Evolutionary conservation across 1,284 basidiomycete species (phyloP).

Genomic region (Cryptococcus wingfieldii): DNA sequence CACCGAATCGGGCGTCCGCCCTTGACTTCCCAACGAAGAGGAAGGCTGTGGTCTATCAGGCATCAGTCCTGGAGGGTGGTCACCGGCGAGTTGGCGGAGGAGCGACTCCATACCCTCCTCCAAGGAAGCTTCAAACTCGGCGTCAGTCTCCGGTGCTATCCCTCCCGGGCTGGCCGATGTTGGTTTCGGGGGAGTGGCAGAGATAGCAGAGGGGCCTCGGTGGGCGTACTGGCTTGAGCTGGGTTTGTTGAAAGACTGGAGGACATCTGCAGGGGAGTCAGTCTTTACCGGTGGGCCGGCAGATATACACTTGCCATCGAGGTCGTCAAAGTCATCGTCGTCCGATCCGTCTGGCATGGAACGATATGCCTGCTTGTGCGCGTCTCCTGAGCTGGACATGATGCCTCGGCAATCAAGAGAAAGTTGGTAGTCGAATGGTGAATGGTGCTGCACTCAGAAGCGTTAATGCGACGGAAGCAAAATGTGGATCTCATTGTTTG

Average conservation of each 20-base stretch:
- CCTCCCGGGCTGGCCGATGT: slow-evolving; percentile 10
- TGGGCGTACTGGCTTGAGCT: slow-evolving; percentile 1
- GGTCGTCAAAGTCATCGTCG: slow-evolving; percentile 44
- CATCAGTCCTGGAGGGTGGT: slow-evolving; percentile 44
- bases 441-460: too few relatives aligned
- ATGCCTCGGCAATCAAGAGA: too few relatives aligned
- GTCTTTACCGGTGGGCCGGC: neutral
- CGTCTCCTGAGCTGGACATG: too few relatives aligned
- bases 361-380: too few relatives aligned
- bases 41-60: slow-evolving; percentile 8
- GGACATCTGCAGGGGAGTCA: slow-evolving; percentile 31
- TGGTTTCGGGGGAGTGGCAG: slow-evolving; percentile 16
- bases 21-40: neutral
- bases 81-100: slow-evolving; percentile 61
- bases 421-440: too few relatives aligned
- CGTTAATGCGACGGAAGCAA: too few relatives aligned
- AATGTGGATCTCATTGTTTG: too few relatives aligned
- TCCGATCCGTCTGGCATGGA: slow-evolving; percentile 28
- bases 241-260: slow-evolving; percentile 40
- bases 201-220: slow-evolving; percentile 27
- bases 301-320: slow-evolving; percentile 35
- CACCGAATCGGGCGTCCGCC: neutral
- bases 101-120: slow-evolving; percentile 80
- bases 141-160: slow-evolving; percentile 30
- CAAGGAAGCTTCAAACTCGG: slow-evolving; percentile 65